phyloP scores from a whole-genome alignment of 768 basidiomycete species.

The Agrocybe chaxingu region DNA sequence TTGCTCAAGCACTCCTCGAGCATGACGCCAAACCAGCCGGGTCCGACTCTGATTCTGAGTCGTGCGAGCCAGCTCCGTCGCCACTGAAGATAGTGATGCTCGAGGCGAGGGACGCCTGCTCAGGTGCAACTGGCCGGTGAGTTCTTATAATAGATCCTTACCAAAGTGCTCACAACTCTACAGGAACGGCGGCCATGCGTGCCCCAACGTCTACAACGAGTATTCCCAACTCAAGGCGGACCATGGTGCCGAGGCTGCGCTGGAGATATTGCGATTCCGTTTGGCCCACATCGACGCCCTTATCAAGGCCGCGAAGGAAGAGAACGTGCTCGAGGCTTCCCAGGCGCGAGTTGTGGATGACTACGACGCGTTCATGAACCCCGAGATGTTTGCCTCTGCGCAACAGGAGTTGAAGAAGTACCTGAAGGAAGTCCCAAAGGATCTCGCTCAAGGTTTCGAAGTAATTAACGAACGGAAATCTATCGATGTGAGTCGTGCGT shows the following conservation, averaged over 20 bases:
- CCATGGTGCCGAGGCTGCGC: conserved; percentile 44
- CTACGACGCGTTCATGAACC: conserved; percentile 53
- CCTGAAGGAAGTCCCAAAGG: conserved; percentile 47
- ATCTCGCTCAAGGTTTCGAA: conserved; percentile 30
- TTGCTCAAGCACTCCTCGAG: conserved; percentile 53
- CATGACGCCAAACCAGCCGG: conserved; percentile 16
- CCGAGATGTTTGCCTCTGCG: conserved; percentile 36
- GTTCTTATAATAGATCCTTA: background rate
- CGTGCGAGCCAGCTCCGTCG: background rate
- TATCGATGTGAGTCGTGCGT: conserved; percentile 23
- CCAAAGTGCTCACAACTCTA: background rate
- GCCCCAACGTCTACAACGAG: conserved; percentile 57
- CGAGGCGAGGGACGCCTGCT: conserved; percentile 77
- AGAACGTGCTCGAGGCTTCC: conserved; percentile 46
- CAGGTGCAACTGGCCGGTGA: conserved; percentile 61
- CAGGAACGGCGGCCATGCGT: conserved; percentile 73
- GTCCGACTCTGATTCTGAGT: no score
- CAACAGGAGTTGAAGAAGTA: conserved; percentile 43
- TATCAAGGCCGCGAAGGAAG: conserved; percentile 47
- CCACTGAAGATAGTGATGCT: conserved; percentile 59
- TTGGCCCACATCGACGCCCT: conserved; percentile 53
- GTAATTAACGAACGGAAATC: conserved; percentile 27
- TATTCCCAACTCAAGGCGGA: conserved; percentile 44
- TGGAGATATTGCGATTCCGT: conserved; percentile 58
- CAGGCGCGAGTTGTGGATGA: conserved; percentile 59